Conservation (phyloP, 2,329 filamentous ascomycete genomes). For the Dactylellina cionopaga region DNA sequence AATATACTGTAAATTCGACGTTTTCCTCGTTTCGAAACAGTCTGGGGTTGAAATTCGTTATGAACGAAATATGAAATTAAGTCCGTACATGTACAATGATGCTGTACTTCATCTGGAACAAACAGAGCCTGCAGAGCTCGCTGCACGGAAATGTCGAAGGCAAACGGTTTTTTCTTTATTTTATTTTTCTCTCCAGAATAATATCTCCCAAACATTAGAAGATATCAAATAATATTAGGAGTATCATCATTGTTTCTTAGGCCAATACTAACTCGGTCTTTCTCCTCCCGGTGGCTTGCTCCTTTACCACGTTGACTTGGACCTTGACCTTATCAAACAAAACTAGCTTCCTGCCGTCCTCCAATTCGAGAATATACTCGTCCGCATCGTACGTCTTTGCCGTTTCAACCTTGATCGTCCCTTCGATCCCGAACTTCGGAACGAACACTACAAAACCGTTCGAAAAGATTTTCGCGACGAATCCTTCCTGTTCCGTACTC, state of each 20-base stretch:
- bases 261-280: conserved; percentile 81
- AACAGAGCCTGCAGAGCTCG: not conserved
- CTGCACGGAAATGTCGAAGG: conserved; percentile 24
- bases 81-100: not conserved
- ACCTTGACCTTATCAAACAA: conserved; percentile 93
- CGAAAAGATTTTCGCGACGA: conserved; percentile 95
- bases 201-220: conserved; percentile 22
- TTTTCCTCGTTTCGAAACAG: conserved; percentile 14
- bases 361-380: conserved; percentile 74
- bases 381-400: conserved; percentile 86
- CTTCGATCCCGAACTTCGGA: conserved; percentile 93
- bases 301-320: conserved; percentile 88
- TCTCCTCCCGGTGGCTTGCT: conserved; percentile 94
- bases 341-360: conserved; percentile 70
- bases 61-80: too few species aligned
- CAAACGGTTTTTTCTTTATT: too few species aligned
- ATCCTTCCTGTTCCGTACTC: conserved; percentile 84
- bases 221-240: conserved; percentile 9
- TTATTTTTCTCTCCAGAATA: conserved; percentile 17
- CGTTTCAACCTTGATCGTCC: conserved; percentile 80
- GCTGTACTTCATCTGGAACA: not conserved
- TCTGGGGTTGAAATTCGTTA: not conserved
- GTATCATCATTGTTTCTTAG: not conserved
- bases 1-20: conserved; percentile 20
- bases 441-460: conserved; percentile 98